Evolutionary conservation across 2,329 filamentous ascomycete genomes (phyloP), one percentile per base, ranked within the genome.

Genomic region (Diaporthe ilicicola): DNA sequence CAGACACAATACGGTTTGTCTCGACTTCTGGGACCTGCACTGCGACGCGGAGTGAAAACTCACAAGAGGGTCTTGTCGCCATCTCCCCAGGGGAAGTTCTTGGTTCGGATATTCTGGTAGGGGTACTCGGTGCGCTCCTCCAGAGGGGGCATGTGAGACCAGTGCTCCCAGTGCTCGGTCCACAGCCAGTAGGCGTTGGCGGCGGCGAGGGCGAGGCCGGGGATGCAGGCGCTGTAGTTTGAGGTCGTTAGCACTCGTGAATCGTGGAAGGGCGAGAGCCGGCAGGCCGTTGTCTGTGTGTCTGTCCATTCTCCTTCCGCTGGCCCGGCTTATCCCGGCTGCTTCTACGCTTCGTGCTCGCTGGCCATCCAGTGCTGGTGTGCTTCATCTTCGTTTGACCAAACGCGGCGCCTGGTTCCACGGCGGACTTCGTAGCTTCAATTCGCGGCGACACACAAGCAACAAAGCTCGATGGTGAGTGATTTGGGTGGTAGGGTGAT

Each of bases 161-260:
- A 94, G 89, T 99, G 96, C 85, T 97, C 93, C 95, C 95, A 98
- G 85, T 99, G 96, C 86, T 97, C 94, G 79, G 90, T 91, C 94
- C 94, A 99, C 74, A 97, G 91, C 80, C 91, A 91, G 83, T 93
- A 97, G 78, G 95, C 95, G 83, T 99, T 99, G 84, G 91, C 86
- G 76, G 84, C 82, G 72, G 92, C 91, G 76, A 94, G 85, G 76
- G 92, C 84, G 71, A 98, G 86, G 81, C 84, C 87, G 70, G 95
- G 95, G 75, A 92, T 85, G 76, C 93, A 90, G 79, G 87, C 91
- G 84, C 95, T 97, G 81, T 77, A 53, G 4, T 32, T 39, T 7
- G 55, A 62, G 10, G 24, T 50, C 27, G 68, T 70, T 50, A 73
- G 68, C 71, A 32, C 19, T 59, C 24, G 34, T 39, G 7, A 32